Evolutionary conservation across 345 rosid species (phyloP), one percentile per base, ranked within the genome.

Genomic region (Rhodamnia rubescens): DNA sequence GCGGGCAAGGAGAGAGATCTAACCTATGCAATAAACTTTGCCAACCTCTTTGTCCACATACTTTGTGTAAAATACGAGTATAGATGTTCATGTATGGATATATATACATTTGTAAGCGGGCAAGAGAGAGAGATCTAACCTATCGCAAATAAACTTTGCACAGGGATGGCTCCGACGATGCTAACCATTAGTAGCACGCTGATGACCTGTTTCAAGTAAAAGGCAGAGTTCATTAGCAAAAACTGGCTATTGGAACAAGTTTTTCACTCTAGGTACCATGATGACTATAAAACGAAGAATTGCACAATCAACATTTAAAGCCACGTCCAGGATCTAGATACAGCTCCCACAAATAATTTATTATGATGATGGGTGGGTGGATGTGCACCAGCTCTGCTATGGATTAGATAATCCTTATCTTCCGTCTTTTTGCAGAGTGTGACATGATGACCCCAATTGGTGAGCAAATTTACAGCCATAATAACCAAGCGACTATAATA

Each of bases 121-220:
- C 8, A 8, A 59, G 74, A 59, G 36, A 59, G 86, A 89, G 90
- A 90, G 89, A 85, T 58, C 64, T 53, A 87, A 96, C 99, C 98
- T 85, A 91, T 93, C 55, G 88, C 82, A 85, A 92, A 96, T 82
- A 95, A 74, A 83, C 88, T 91, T 88, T 85, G 94, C 83, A 94
- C 87, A 84, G 97, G 89, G 61, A 93, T 29, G 82, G 93, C 91
- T 88, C 98, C 99, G 53, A 91, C 84, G 82, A 94, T 87, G 89
- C 97, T 90, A 84, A 93, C 84, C 74, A 91, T 74, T 88, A 94
- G 81, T 81, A 95, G 90, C 87, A 85, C 42, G 52, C 92, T 56
- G 80, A 87, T 89, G 84, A 94, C 98, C 99, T 93, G 93, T 86
- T 90, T 74, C 83, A 91, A 88, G 87, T 74, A 74, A 58, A 56